Base-by-base conservation (phyloP, 2,329 filamentous ascomycete genomes). In the Fusarium hainanense region DNA sequence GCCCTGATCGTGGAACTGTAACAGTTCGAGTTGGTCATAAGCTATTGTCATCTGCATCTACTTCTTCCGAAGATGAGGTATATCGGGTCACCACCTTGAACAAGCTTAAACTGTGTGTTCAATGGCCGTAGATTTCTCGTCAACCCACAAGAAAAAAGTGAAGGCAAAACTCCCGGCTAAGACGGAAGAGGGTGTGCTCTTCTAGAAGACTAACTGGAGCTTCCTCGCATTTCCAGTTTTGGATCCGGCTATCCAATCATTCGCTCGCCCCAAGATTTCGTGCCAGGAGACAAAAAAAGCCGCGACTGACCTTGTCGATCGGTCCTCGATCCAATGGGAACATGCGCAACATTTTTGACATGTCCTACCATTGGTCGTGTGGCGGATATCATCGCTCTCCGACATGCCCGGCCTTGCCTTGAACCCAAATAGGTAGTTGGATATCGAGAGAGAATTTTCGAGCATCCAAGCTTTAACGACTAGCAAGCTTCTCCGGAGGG, bases 141-240 rank as follows among this genome's bases (percentile, higher is more conserved):
- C 21, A 12, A 30, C 32, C 40, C 37, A 30, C 25, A 16, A 14
- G n/a, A 46, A 46, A 14, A 14, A 34, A 10, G 42, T n/a, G 21
- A 21, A 27, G 30, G 28, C n/a, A 63, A 27, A 7, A 28, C 12
- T 21, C 30, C 43, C 54, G 54, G 61, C 42, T 54, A 60, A 65
- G 28, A 59, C 46, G 40, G 54, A 47, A 18, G 32, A 34, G 57
- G 37, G 48, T 27, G 43, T 37, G 41, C 61, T 54, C 63, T 74
- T 74, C 73, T 75, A 74, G 73, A 75, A 75, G 54, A 63, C 40
- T 28, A 68, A 54, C 54, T 70, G 67, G 54, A 58, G 54, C 34
- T 68, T 52, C 54, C 58, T 44, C 44, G 50, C 47, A 52, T 69
- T 63, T 67, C 67, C 66, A 63, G 40, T 63, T 58, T 48, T 52